These are phyloP conservation scores for Ceratocystis lukuohia DNA, from an alignment of 2,329 filamentous ascomycete species.

Conservation along the genomic window DNA sequence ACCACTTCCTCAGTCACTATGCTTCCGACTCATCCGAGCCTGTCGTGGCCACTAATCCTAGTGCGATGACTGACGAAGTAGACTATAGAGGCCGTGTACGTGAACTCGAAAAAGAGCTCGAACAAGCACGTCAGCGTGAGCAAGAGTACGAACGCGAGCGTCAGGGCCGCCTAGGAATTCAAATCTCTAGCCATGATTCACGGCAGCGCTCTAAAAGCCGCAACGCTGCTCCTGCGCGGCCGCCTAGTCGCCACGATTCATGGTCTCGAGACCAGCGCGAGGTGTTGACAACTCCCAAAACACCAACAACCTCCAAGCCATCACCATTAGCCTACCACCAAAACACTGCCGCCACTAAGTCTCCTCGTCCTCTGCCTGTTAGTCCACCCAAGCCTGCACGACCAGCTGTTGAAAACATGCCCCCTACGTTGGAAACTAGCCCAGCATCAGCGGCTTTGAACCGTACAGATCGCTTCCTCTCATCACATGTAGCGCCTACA, in stretches of 20 bases:
- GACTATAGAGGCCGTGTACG: constrained; percentile 56
- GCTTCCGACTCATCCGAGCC: constrained; percentile 53
- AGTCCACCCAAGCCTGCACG: constrained; percentile 10
- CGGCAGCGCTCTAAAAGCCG: constrained; percentile 33
- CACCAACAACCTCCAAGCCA: constrained; percentile 3
- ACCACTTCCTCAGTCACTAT: constrained; percentile 41
- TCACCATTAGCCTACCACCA: constrained; percentile 35
- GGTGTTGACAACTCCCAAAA: constrained; percentile 35
- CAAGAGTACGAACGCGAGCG: constrained; percentile 48
- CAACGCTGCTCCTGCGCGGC: constrained; percentile 24
- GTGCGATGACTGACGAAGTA: constrained; percentile 27
- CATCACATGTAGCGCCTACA: constrained; percentile 29
- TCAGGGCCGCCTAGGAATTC: constrained; percentile 33
- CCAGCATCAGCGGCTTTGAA: not conserved
- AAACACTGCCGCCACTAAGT: constrained; percentile 25
- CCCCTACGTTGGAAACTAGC: constrained; percentile 24
- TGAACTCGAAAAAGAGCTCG: constrained; percentile 62
- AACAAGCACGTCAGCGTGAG: constrained; percentile 49
- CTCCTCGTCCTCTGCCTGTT: constrained; percentile 34
- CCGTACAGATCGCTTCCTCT: constrained; percentile 45
- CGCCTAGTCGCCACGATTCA: constrained; percentile 46
- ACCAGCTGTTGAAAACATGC: constrained; percentile 18
- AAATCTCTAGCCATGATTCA: constrained; percentile 14
- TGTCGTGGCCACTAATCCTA: constrained; percentile 34
- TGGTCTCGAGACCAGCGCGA: constrained; percentile 54